These are phyloP conservation scores for Ophiostoma himal-ulmi DNA, from an alignment of 2,329 filamentous ascomycete species.

Conservation along the genomic window DNA sequence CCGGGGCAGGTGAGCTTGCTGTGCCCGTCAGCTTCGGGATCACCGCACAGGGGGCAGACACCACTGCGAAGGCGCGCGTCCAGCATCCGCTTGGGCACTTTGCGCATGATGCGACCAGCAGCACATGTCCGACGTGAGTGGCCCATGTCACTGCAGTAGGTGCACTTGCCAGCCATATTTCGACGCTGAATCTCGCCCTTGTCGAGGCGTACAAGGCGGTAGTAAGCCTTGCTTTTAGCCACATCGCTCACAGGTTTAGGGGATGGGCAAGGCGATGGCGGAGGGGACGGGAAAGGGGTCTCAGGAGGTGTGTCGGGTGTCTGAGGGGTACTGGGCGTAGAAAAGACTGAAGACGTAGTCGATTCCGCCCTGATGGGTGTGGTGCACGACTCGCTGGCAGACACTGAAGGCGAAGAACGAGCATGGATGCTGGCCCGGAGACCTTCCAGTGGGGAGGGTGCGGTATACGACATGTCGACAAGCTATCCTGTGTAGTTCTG, in stretches of 20 bases:
- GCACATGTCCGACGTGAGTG: slow-evolving; percentile 22
- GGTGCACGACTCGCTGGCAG: not conserved
- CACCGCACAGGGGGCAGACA: slow-evolving; percentile 25
- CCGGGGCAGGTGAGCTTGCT: slow-evolving; percentile 20
- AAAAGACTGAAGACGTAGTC: not conserved
- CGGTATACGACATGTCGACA: not conserved
- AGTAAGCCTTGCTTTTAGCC: slow-evolving; percentile 12
- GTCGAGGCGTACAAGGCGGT: slow-evolving; percentile 15
- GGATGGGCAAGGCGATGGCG: not conserved
- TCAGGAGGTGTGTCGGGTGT: not conserved
- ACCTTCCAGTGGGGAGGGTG: not conserved
- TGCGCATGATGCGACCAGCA: slow-evolving; percentile 23
- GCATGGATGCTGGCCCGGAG: not conserved
- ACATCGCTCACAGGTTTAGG: too few relatives aligned
- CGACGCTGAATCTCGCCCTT: slow-evolving; percentile 17
- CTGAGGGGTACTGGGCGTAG: not conserved
- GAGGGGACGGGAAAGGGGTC: not conserved
- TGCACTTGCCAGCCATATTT: slow-evolving; percentile 15
- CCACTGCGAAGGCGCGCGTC: not conserved
- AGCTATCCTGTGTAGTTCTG: not conserved
- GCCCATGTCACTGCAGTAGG: slow-evolving; percentile 21
- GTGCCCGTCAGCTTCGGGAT: slow-evolving; percentile 18
- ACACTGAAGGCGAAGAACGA: not conserved
- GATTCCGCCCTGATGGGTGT: not conserved
- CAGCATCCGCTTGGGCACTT: slow-evolving; percentile 20